A percentile compares a stretch with the other conserved stretches of the same genome.
phyloP scores from a whole-genome alignment of 257 asterid genomes.

The Lycium ferocissimum region DNA sequence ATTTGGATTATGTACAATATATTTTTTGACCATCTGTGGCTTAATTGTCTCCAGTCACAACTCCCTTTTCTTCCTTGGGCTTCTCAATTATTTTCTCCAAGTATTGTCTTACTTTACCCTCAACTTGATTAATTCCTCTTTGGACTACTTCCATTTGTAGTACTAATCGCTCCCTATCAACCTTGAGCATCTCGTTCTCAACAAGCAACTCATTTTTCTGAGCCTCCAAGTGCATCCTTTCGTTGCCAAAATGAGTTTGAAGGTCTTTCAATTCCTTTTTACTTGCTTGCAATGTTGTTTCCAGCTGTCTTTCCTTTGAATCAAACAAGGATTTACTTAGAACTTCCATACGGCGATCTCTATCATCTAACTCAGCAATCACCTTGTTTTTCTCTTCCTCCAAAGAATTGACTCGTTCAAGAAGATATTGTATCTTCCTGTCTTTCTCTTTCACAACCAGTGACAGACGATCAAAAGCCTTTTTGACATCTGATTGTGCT shows the following conservation, averaged over 20 bases:
- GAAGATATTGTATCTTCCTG: conserved; percentile 37
- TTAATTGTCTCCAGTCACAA: too few relatives aligned
- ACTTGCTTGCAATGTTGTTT: conserved; percentile 42
- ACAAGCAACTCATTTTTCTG: conserved; percentile 37
- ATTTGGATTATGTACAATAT: too few relatives aligned
- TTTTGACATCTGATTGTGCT: conserved; percentile 16
- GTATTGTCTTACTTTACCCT: conserved; percentile 55
- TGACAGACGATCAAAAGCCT: conserved; percentile 6
- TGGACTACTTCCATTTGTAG: conserved; percentile 43
- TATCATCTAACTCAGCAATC: conserved; percentile 52
- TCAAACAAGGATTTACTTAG: conserved; percentile 36
- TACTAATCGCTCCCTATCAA: conserved; percentile 47
- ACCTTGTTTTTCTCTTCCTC: conserved; percentile 59
- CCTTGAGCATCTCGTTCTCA: conserved; percentile 37
- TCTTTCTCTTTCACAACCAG: conserved; percentile 18
- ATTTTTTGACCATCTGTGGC: too few relatives aligned
- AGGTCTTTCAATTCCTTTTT: conserved; percentile 41
- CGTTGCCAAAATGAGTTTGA: conserved; percentile 34
- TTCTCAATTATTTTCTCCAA: conserved; percentile 53
- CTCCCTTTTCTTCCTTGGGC: conserved; percentile 32
- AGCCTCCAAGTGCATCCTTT: conserved; percentile 31
- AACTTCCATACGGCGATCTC: conserved; percentile 39
- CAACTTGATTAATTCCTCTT: conserved; percentile 47
- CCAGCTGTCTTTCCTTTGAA: conserved; percentile 37
- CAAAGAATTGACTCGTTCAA: conserved; percentile 64